phyloP scores from a whole-genome alignment of 306 rosid species.

The Medicago lupulina region DNA sequence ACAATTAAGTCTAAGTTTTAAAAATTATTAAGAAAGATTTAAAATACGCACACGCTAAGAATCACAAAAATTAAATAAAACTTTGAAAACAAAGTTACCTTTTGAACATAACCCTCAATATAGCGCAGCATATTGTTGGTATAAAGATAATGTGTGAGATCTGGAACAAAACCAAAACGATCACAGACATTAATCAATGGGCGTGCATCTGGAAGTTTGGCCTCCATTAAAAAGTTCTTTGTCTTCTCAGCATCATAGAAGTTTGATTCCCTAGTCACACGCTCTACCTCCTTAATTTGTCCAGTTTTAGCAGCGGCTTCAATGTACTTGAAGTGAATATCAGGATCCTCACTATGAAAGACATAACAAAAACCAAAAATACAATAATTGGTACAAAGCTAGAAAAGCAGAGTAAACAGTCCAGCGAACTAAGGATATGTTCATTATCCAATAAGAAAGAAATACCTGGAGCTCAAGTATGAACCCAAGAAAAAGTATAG shows the following conservation, averaged over 20 bases:
- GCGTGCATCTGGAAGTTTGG: slow-evolving; percentile 96
- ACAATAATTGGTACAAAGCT: slow-evolving; percentile 5
- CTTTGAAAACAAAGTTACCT: slow-evolving; percentile 71
- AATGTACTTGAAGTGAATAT: slow-evolving; percentile 92
- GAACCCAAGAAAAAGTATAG: slow-evolving; percentile 93
- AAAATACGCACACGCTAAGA: slow-evolving; percentile 41
- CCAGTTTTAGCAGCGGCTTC: slow-evolving; percentile 98
- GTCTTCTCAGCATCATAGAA: slow-evolving; percentile 93
- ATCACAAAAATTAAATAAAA: slow-evolving; percentile 19
- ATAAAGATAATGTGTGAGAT: slow-evolving; percentile 93
- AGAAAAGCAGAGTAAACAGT: slow-evolving; percentile 3
- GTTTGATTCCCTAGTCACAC: slow-evolving; percentile 93
- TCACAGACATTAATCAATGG: slow-evolving; percentile 96
- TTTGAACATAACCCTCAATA: slow-evolving; percentile 95
- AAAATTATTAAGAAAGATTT: neutral
- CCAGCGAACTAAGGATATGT: slow-evolving; percentile 20
- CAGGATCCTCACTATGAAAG: slow-evolving; percentile 85
- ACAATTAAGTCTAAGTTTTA: slow-evolving; percentile 31
- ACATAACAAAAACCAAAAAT: slow-evolving; percentile 26
- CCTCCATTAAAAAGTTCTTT: slow-evolving; percentile 91
- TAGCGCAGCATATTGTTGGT: slow-evolving; percentile 93
- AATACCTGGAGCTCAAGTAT: slow-evolving; percentile 88
- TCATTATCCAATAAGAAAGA: slow-evolving; percentile 32
- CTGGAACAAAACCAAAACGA: slow-evolving; percentile 93
- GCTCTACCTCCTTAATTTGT: slow-evolving; percentile 95